Percentiles rank a stretch among this genome's conserved stretches.
phyloP scores from a whole-genome alignment of 2,329 filamentous ascomycete species.

The Ophiostoma quercus region DNA sequence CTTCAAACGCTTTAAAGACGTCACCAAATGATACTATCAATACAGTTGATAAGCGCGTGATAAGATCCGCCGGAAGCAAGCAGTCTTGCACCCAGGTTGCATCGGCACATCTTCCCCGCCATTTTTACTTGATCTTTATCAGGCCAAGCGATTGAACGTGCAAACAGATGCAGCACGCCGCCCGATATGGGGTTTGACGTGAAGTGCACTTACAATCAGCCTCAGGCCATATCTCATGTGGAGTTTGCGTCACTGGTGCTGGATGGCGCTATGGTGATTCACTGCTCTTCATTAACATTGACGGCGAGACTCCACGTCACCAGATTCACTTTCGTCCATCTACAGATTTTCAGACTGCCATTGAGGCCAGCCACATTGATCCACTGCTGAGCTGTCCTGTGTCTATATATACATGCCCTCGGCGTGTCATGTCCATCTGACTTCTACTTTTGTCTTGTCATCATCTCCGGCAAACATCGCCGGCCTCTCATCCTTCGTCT shows the following conservation, averaged over 20 bases:
- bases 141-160: not conserved
- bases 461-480: not conserved
- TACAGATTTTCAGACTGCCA: too few species aligned
- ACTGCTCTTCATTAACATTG: too few species aligned
- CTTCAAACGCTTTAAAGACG: not conserved
- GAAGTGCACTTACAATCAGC: too few species aligned
- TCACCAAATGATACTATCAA: not conserved
- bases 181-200: too few species aligned
- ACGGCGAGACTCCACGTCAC: too few species aligned
- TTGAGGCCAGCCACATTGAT: not conserved
- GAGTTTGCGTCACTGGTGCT: too few species aligned
- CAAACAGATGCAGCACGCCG: not conserved
- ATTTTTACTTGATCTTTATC: not conserved
- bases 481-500: not conserved
- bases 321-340: too few species aligned
- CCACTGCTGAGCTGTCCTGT: not conserved
- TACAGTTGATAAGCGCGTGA: not conserved
- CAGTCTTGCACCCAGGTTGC: conserved; percentile 2
- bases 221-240: too few species aligned
- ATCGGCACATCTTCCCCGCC: not conserved
- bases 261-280: too few species aligned
- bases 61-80: not conserved
- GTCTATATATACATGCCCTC: not conserved
- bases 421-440: not conserved
- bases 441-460: not conserved